Evolutionary conservation across 108 stramenopile species (phyloP).

Genomic region (Schizochytrium sp.): DNA sequence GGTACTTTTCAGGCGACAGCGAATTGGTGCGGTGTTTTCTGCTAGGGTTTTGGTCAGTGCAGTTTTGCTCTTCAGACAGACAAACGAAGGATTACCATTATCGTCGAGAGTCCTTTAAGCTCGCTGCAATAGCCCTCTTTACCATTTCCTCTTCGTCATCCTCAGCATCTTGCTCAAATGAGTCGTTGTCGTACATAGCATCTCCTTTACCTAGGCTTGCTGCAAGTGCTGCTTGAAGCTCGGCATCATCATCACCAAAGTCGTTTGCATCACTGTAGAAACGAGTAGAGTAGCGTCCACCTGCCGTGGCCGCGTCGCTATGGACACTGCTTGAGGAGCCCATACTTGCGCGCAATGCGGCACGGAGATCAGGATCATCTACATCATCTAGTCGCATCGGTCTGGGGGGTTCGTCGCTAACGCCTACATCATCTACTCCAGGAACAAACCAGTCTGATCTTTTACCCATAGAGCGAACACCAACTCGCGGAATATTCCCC

Average conservation of each 20-base stretch:
- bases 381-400: constrained; percentile 18
- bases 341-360: constrained; percentile 28
- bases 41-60: no score
- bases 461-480: constrained; percentile 26
- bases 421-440: constrained; percentile 13
- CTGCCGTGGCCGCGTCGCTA: neutral
- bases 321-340: neutral
- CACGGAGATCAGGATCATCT: constrained; percentile 2
- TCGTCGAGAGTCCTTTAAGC: neutral
- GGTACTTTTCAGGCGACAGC: no score
- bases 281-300: neutral
- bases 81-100: neutral
- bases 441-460: constrained; percentile 42
- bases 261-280: neutral
- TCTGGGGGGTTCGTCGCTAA: neutral
- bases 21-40: no score
- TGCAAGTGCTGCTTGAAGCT: constrained; percentile 4
- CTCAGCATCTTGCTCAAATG: no score
- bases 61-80: no score
- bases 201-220: neutral
- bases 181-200: neutral
- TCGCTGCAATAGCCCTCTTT: neutral
- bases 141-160: neutral
- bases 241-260: neutral
- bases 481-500: neutral